These are phyloP conservation scores for Phyllosticta capitalensis DNA, from an alignment of 2,329 filamentous ascomycete species.

Conservation along the genomic window DNA sequence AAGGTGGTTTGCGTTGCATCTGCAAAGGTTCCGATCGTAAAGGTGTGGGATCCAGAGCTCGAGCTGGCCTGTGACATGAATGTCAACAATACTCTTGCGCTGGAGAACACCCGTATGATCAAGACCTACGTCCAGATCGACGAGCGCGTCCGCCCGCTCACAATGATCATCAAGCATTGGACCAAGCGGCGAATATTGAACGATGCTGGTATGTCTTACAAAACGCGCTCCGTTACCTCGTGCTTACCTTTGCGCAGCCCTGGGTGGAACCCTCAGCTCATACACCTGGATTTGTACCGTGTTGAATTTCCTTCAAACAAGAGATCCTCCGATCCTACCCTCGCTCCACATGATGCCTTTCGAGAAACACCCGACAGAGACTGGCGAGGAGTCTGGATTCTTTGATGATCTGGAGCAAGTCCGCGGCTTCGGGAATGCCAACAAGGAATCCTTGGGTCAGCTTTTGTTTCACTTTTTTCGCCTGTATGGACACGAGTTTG, in stretches of 20 bases:
- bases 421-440: slow-evolving; percentile 63
- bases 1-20: slow-evolving; percentile 89
- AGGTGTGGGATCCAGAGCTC: slow-evolving; percentile 94
- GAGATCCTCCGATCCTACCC: slow-evolving; percentile 74
- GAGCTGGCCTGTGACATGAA: slow-evolving; percentile 93
- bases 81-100: slow-evolving; percentile 88
- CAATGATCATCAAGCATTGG: slow-evolving; percentile 98
- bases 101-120: slow-evolving; percentile 97
- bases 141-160: slow-evolving; percentile 77
- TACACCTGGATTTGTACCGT: slow-evolving; percentile 99
- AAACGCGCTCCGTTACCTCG: background rate
- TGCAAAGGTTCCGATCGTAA: slow-evolving; percentile 96
- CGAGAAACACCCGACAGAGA: slow-evolving; percentile 49
- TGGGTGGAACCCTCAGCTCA: slow-evolving; percentile 88
- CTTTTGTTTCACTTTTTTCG: slow-evolving; percentile 95
- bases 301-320: slow-evolving; percentile 86
- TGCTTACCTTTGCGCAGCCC: slow-evolving; percentile 47
- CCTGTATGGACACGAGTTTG: slow-evolving; percentile 86
- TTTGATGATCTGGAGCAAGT: slow-evolving; percentile 76
- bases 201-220: slow-evolving; percentile 67
- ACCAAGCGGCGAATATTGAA: slow-evolving; percentile 87
- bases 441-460: slow-evolving; percentile 72
- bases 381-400: slow-evolving; percentile 66
- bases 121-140: slow-evolving; percentile 94
- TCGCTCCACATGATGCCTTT: slow-evolving; percentile 68